Base-by-base conservation (phyloP, 306 rosid species). In the Cucurbita ficifolia region DNA sequence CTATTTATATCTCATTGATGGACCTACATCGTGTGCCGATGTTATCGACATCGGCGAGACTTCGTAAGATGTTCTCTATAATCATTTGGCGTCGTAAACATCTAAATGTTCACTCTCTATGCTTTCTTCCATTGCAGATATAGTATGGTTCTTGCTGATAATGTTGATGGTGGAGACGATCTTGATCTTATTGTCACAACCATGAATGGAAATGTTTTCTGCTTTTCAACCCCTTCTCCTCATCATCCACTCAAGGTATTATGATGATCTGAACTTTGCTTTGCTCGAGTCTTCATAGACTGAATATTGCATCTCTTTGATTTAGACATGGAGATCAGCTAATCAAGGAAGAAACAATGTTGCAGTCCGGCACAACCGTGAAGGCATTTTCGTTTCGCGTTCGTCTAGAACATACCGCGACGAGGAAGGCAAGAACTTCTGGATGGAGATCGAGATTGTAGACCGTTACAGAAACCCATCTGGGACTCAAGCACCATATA, bases 1-100 rank as follows among this genome's bases (percentile, higher is more conserved):
- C 56, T 95, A 95, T 80, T 65, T 95, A 78, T 95, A 95, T 77
- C 88, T 95, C 70, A 89, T 95, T 76, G 99, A 95, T 81, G 99
- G 99, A 80, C 90, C 92, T 38, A 91, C 97, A 19, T 85, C 96
- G 74, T 95, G 99, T 81, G 90, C 96, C 10, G 99, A 95, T 83
- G 99, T 91, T 72, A 97, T 95, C 73, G 99, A 95, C 82, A 89
- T 95, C 73, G 99, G 99, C 22, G 99, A 95, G 92, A 95, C 97
- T 68, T 95, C 97, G 99, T 95, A 89, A 85, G 96, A 77, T 58
- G 48, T 38, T 29, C 78, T 55, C 81, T 46, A 60, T 22, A 83
- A 68, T 68, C 75, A 68, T 7, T 64, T 49, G 22, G 19, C 73
- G n/a, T 29, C 72, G 22, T 29, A 21, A 60, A 71, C 77, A 65